Evolutionary conservation across 2,329 filamentous ascomycete species (phyloP).

Genomic region (Tolypocladium guangdongense): DNA sequence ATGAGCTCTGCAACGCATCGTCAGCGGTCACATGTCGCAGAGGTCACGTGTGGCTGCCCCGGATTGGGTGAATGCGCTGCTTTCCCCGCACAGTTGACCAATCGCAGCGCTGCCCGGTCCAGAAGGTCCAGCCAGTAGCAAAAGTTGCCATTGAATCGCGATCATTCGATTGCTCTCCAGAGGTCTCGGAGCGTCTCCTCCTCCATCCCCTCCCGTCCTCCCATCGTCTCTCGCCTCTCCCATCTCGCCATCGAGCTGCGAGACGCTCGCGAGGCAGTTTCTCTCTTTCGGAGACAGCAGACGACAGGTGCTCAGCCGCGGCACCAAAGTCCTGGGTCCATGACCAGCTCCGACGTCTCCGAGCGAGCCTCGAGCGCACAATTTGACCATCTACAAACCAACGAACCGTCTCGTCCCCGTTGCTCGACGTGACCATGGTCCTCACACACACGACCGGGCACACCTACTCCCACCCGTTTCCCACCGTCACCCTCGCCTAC

Average conservation of each 20-base stretch:
- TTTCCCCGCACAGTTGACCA: constrained; percentile 20
- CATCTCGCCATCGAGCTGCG: background rate
- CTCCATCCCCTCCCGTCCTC: background rate
- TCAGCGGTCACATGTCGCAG: background rate
- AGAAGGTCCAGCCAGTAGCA: constrained; percentile 1
- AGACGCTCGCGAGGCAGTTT: constrained; percentile 3
- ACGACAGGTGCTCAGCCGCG: constrained; percentile 4
- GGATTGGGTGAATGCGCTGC: constrained; percentile 1
- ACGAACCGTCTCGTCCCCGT: background rate
- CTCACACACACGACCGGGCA: constrained; percentile 57
- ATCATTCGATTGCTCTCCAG: constrained; percentile 10
- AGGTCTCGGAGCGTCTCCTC: constrained; percentile 6
- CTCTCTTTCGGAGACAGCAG: background rate
- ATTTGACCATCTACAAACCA: background rate
- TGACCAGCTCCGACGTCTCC: constrained; percentile 11
- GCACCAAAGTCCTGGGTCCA: constrained; percentile 7
- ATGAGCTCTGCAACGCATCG: background rate
- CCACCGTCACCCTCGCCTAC: constrained; percentile 78
- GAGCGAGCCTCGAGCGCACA: constrained; percentile 10
- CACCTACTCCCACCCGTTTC: constrained; percentile 70
- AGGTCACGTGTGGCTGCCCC: constrained; percentile 7
- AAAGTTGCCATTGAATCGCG: constrained; percentile 9
- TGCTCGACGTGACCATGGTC: constrained; percentile 36
- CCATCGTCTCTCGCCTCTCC: constrained; percentile 1
- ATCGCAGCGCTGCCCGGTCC: constrained; percentile 10